These are phyloP conservation scores for Ilyonectria destructans DNA, from an alignment of 2,329 filamentous ascomycete species.

Conservation along the genomic window DNA sequence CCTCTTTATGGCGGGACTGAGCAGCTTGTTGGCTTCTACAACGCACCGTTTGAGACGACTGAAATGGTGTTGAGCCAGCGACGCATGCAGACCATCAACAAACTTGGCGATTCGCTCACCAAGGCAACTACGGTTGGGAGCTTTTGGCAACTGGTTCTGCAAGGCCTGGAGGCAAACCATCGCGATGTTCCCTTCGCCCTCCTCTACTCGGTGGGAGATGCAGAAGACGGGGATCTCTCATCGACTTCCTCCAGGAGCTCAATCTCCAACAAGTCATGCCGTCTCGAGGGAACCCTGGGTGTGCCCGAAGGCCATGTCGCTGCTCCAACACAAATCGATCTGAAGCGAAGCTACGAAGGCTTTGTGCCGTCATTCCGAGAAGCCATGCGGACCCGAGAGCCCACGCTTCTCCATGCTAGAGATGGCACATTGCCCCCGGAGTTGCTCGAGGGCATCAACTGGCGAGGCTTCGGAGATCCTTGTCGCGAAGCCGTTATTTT, in stretches of 20 bases:
- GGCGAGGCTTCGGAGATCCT: conserved; percentile 74
- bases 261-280: conserved; percentile 55
- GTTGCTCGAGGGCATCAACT: conserved; percentile 72
- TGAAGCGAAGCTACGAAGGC: conserved; percentile 54
- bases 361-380: conserved; percentile 57
- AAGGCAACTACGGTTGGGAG: conserved; percentile 54
- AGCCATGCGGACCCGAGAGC: conserved; percentile 56
- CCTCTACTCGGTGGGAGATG: conserved; percentile 59
- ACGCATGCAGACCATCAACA: conserved; percentile 54
- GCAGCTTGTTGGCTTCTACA: conserved; percentile 59
- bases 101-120: conserved; percentile 51
- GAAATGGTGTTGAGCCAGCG: conserved; percentile 53
- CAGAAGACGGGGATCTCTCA: conserved; percentile 54
- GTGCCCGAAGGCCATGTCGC: conserved; percentile 54
- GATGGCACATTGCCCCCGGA: conserved; percentile 70
- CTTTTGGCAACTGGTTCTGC: conserved; percentile 54
- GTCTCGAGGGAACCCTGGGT: conserved; percentile 55
- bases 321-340: conserved; percentile 54
- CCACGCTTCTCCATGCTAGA: conserved; percentile 55
- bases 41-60: conserved; percentile 58
- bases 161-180: conserved; percentile 54
- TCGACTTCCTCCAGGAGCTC: conserved; percentile 56
- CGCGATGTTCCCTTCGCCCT: conserved; percentile 60
- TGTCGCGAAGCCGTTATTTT: conserved; percentile 76
- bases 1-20: conserved; percentile 57